Conservation (phyloP, 192 early-diverging fungal species). For the Oehlia diaphana region DNA sequence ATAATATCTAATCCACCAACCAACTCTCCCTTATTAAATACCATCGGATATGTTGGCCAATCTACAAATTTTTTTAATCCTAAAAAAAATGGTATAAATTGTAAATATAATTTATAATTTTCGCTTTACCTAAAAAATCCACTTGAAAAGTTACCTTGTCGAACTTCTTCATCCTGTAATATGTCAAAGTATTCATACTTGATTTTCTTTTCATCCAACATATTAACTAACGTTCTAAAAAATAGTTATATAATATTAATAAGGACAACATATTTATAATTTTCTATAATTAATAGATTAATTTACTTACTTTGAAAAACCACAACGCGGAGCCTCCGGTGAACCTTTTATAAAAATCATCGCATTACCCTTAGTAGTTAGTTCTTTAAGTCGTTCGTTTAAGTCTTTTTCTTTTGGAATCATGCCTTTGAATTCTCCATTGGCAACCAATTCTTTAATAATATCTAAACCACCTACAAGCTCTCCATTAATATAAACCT, state of each 20-base stretch:
- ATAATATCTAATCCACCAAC: conserved; percentile 95
- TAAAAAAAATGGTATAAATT: not conserved
- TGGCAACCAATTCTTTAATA: conserved; percentile 85
- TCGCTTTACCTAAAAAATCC: not conserved
- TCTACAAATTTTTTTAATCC: conserved; percentile 82
- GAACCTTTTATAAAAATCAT: too few relatives aligned
- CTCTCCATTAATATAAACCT: conserved; percentile 93
- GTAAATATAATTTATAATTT: too few relatives aligned
- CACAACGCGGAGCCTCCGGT: too few relatives aligned
- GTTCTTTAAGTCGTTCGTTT: too few relatives aligned
- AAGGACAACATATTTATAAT: too few relatives aligned
- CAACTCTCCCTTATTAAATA: conserved; percentile 65
- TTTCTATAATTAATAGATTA: too few relatives aligned
- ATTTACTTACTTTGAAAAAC: too few relatives aligned
- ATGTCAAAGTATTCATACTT: conserved; percentile 93
- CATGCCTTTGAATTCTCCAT: conserved; percentile 58
- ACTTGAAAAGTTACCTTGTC: conserved; percentile 59
- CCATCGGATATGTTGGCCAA: conserved; percentile 97
- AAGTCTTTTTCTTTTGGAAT: conserved; percentile 36
- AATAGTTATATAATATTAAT: too few relatives aligned
- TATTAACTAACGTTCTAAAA: conserved; percentile 64
- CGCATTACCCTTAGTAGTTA: too few relatives aligned
- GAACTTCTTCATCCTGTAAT: conserved; percentile 86
- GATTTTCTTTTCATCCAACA: conserved; percentile 73
- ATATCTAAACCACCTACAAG: conserved; percentile 94